These are phyloP conservation scores for Aspergillus diversus DNA, from an alignment of 495 filamentous ascomycete genomes.

Conservation along the genomic window DNA sequence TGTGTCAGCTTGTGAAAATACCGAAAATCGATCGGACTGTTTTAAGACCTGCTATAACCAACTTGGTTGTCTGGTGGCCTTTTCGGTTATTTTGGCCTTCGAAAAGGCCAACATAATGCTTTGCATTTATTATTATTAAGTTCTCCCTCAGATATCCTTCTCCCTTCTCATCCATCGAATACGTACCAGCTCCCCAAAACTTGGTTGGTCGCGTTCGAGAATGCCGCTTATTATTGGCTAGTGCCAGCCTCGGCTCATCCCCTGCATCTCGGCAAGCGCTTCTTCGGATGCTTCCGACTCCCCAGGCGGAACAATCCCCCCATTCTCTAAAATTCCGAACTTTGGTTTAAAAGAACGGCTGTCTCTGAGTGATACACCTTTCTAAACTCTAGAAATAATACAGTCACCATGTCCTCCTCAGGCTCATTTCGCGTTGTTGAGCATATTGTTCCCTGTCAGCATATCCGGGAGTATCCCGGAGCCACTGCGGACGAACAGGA, in stretches of 20 bases:
- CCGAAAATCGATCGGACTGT: too few relatives aligned
- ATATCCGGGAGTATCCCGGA: constrained; percentile 72
- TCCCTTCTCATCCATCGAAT: too few relatives aligned
- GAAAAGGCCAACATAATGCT: too few relatives aligned
- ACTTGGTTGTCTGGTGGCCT: too few relatives aligned
- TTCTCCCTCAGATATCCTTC: too few relatives aligned
- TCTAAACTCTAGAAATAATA: neutral
- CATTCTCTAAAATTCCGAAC: constrained; percentile 6
- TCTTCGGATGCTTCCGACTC: constrained; percentile 19
- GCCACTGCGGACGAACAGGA: constrained; percentile 67
- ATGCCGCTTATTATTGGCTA: neutral
- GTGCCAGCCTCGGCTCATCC: constrained; percentile 17
- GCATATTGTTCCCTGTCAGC: constrained; percentile 66
- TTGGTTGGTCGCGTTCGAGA: too few relatives aligned
- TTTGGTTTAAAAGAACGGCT: neutral
- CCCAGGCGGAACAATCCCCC: constrained; percentile 15
- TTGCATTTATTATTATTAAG: too few relatives aligned
- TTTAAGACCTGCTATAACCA: too few relatives aligned
- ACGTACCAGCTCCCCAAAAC: too few relatives aligned
- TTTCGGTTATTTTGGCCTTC: too few relatives aligned
- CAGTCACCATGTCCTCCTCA: constrained; percentile 28
- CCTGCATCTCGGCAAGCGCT: constrained; percentile 21
- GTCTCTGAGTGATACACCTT: neutral
- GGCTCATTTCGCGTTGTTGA: constrained; percentile 58
- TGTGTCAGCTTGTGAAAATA: too few relatives aligned